A percentile compares a stretch with the other conserved stretches of the same genome.
These are phyloP conservation scores for Citrus inodora DNA, from an alignment of 345 rosid genomes.

Conservation along the genomic window DNA sequence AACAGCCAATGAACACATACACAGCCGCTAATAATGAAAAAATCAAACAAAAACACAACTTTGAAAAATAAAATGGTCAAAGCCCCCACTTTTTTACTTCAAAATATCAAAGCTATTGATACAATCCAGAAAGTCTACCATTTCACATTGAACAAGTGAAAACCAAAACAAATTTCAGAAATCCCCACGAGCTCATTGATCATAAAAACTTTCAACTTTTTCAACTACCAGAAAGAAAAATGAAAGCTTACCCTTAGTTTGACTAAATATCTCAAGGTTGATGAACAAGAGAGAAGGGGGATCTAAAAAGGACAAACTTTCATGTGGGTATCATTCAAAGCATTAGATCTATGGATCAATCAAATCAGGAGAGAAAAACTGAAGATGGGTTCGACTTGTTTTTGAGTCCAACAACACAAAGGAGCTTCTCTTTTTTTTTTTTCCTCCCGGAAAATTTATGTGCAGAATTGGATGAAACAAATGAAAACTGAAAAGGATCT, in stretches of 20 bases:
- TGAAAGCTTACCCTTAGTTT: constrained; percentile 33
- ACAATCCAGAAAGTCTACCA: constrained; percentile 29
- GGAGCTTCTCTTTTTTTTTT: background rate
- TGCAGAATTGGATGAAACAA: constrained; percentile 15
- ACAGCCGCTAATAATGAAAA: constrained; percentile 17
- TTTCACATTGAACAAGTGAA: constrained; percentile 26
- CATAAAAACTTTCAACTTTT: constrained; percentile 12
- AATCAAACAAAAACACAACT: constrained; percentile 16
- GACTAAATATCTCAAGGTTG: constrained; percentile 8
- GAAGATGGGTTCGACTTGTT: background rate
- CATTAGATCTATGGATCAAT: constrained; percentile 61
- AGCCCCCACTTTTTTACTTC: constrained; percentile 15
- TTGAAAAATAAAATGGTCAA: constrained; percentile 28
- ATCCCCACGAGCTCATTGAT: constrained; percentile 15
- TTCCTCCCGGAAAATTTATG: background rate
- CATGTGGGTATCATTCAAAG: constrained; percentile 24
- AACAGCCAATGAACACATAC: constrained; percentile 9
- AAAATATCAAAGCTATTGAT: constrained; percentile 10
- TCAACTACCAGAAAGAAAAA: background rate
- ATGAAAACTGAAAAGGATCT: background rate
- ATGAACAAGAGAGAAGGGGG: constrained; percentile 19
- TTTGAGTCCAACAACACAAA: constrained; percentile 13
- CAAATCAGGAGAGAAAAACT: constrained; percentile 14
- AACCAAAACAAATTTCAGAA: background rate
- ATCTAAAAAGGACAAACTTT: constrained; percentile 28